Evolutionary conservation across 805 yeast genomes (phyloP).

Genomic region (Candida maris): DNA sequence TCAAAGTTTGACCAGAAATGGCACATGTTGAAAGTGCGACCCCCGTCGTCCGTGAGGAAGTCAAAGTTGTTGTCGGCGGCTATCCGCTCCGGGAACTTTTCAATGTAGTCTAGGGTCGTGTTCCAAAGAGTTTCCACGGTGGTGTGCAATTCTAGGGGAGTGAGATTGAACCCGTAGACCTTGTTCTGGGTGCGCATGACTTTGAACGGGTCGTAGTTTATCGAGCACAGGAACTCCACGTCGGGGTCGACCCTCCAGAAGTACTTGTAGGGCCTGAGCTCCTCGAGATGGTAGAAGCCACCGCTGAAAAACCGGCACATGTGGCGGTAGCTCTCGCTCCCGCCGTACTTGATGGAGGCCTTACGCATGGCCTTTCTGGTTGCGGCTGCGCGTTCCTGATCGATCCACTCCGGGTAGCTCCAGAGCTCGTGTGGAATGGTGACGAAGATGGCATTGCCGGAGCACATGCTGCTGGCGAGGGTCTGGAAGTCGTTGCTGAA

Average conservation of each 20-base stretch:
- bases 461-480: conserved; percentile 43
- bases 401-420: conserved; percentile 65
- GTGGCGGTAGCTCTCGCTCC: conserved; percentile 48
- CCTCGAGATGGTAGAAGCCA: conserved; percentile 45
- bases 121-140: conserved; percentile 51
- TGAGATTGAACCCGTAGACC: conserved; percentile 47
- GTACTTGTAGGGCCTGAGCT: conserved; percentile 46
- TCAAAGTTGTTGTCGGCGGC: conserved; percentile 45
- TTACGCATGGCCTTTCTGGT: conserved; percentile 43
- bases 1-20: conserved; percentile 69
- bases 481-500: conserved; percentile 54
- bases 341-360: conserved; percentile 43
- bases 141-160: conserved; percentile 49
- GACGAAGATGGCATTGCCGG: conserved; percentile 60
- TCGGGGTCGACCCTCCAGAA: conserved; percentile 63
- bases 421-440: conserved; percentile 57
- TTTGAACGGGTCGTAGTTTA: conserved; percentile 51
- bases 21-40: conserved; percentile 47
- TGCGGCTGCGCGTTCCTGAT: conserved; percentile 44
- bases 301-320: conserved; percentile 80
- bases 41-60: conserved; percentile 46
- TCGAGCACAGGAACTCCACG: conserved; percentile 52
- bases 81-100: conserved; percentile 40
- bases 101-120: conserved; percentile 44
- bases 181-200: conserved; percentile 40